Evolutionary conservation across 129 eudicot genomes (phyloP).

Genomic region (Cynara cardunculus): DNA sequence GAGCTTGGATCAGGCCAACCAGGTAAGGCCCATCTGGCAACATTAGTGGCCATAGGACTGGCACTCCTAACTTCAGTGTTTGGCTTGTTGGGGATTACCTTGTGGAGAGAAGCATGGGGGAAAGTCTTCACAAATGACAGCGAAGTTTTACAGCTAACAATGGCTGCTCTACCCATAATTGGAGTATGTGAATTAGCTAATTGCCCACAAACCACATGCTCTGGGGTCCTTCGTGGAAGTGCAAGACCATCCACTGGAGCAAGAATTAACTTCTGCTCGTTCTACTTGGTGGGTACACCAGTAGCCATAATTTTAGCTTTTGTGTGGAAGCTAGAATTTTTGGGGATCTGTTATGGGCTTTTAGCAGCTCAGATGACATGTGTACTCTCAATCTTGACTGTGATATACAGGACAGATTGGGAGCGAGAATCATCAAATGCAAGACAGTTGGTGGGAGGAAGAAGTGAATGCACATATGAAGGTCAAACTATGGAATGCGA

Average conservation of each 20-base stretch:
- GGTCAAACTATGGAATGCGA: constrained; percentile 47
- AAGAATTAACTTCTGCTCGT: constrained; percentile 77
- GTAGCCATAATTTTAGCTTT: constrained; percentile 76
- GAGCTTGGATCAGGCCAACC: constrained; percentile 96
- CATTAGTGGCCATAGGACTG: constrained; percentile 60
- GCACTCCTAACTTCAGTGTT: constrained; percentile 56
- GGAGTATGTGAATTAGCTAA: constrained; percentile 94
- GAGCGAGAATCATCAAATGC: constrained; percentile 74
- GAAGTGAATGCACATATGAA: constrained; percentile 27
- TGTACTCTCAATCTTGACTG: constrained; percentile 55
- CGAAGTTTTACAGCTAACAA: constrained; percentile 70
- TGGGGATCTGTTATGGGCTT: constrained; percentile 95
- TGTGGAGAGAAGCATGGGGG: constrained; percentile 83
- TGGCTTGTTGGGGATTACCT: constrained; percentile 72
- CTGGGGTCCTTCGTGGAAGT: constrained; percentile 94
- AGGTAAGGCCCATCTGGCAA: constrained; percentile 64
- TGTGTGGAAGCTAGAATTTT: constrained; percentile 53
- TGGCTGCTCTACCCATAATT: constrained; percentile 71
- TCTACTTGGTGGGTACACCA: constrained; percentile 90
- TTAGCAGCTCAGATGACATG: constrained; percentile 90
- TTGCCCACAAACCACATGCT: constrained; percentile 96
- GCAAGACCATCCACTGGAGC: constrained; percentile 83
- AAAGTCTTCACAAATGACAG: constrained; percentile 69
- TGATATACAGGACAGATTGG: constrained; percentile 74
- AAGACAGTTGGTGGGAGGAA: constrained; percentile 69